phyloP scores from a whole-genome alignment of 2,329 filamentous ascomycete genomes.

The Chrysosphaeria jannelii region DNA sequence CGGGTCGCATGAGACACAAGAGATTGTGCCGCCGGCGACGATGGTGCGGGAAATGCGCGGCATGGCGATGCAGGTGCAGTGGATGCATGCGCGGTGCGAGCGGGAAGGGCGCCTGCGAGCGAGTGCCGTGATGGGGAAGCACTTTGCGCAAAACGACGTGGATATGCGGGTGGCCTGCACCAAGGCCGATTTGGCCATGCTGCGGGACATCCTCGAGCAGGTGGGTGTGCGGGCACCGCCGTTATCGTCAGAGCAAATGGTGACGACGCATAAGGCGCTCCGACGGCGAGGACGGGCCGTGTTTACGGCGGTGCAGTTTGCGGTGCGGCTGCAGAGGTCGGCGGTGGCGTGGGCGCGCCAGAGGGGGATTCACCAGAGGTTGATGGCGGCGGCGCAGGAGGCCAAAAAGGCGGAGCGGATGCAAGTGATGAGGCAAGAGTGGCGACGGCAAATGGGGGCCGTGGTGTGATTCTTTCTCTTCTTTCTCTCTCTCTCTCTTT shows the following conservation, averaged over 20 bases:
- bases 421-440: slow-evolving; percentile 10
- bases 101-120: slow-evolving; percentile 55
- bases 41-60: slow-evolving; percentile 44
- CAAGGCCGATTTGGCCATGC: slow-evolving; percentile 62
- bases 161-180: slow-evolving; percentile 79
- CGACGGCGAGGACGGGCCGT: slow-evolving; percentile 6
- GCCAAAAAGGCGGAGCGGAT: slow-evolving; percentile 15
- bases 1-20: slow-evolving; percentile 4
- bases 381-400: slow-evolving; percentile 18
- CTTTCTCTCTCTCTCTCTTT: no score
- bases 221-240: slow-evolving; percentile 10
- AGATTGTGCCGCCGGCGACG: slow-evolving; percentile 7
- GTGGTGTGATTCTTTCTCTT: no score
- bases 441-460: no score
- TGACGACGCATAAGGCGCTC: neutral
- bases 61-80: slow-evolving; percentile 68
- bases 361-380: slow-evolving; percentile 16
- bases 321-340: slow-evolving; percentile 18
- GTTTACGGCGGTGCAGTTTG: slow-evolving; percentile 17
- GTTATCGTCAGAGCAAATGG: slow-evolving; percentile 1
- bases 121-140: slow-evolving; percentile 66
- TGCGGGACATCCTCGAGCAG: slow-evolving; percentile 49
- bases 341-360: slow-evolving; percentile 19
- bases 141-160: slow-evolving; percentile 48
- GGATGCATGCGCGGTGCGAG: slow-evolving; percentile 53